Base-by-base conservation (phyloP, 208 protist genomes). In the Willaertia magna region DNA sequence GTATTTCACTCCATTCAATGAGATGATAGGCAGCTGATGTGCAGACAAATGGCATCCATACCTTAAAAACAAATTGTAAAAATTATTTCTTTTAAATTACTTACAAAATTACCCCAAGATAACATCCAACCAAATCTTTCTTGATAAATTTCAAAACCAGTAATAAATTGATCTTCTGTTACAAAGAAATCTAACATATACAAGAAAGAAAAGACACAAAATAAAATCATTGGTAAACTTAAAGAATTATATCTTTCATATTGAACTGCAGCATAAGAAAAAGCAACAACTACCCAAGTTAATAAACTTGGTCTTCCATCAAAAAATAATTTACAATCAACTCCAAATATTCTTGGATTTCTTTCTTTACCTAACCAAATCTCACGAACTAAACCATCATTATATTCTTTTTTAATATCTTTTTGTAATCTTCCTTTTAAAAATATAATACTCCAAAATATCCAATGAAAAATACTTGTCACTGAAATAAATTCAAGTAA, bases 101-200 rank as follows among this genome's bases (percentile, higher is more conserved):
- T 44, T 4, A 78, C 74, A 16, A 46, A 47, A 11, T 78, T 46
- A 44, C 74, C 74, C 74, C 74, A 78, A 47, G 34, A n/a, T 43
- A 78, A 78, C 74, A 78, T 78, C 6, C 16, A 78, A 39, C 74
- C 74, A 78, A 78, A 78, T 46, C 42, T 78, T 26, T 78, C 74
- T 42, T 78, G 42, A 78, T 42, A 40, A 46, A 78, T 46, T 42
- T 78, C 74, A 44, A 78, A 78, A 16, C 40, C 42, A 46, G 74
- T 78, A 26, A 78, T 78, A 11, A 78, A 78, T 16, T 78, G 74
- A 46, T 78, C 34, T 44, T 78, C 74, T 44, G 4, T 46, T 14
- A 40, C 30, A 26, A 78, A 78, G 39, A 78, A 78, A 22, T 78
- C 74, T 12, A 78, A 43, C 74, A 78, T 78, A 39, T 78, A 78